Percentiles rank a stretch among this genome's conserved stretches.
Conservation (phyloP, 352 stramenopile genomes). For the Albugo laibachii region DNA sequence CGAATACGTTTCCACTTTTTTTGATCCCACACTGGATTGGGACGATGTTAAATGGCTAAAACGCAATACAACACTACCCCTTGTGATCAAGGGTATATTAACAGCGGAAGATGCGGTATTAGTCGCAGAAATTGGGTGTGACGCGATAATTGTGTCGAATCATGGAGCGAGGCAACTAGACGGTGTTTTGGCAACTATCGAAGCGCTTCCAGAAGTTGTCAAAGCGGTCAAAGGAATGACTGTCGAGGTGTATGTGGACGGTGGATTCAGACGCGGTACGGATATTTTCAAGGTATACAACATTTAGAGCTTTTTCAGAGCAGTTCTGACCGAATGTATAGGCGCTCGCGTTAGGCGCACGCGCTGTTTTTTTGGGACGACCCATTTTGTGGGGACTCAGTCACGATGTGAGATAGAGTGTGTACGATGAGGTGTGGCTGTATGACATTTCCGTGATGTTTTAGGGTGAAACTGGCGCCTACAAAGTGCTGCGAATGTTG, state of each 20-base stretch:
- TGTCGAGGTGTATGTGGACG: constrained; percentile 86
- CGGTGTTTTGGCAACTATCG: constrained; percentile 77
- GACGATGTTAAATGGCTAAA: constrained; percentile 85
- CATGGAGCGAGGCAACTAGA: constrained; percentile 87
- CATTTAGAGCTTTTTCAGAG: neutral
- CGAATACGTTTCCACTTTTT: constrained; percentile 17
- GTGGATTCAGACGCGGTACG: constrained; percentile 86
- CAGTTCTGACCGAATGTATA: constrained; percentile 14
- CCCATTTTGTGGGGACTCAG: constrained; percentile 89
- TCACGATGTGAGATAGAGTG: constrained; percentile 39
- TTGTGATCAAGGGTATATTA: constrained; percentile 89
- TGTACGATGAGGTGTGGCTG: neutral
- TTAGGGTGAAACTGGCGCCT: constrained; percentile 71
- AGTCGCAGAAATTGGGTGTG: constrained; percentile 78
- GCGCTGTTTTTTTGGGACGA: constrained; percentile 87
- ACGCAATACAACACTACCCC: constrained; percentile 78
- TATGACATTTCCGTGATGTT: neutral
- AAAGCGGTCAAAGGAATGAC: constrained; percentile 44
- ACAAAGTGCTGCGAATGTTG: constrained; percentile 78
- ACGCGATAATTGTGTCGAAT: constrained; percentile 87
- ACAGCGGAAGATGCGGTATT: constrained; percentile 82
- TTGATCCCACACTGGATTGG: constrained; percentile 88
- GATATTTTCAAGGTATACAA: constrained; percentile 83
- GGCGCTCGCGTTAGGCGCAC: constrained; percentile 81
- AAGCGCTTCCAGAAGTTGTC: constrained; percentile 83